These are phyloP conservation scores for Articulospora tetracladia DNA, from an alignment of 495 filamentous ascomycete species.

Conservation along the genomic window DNA sequence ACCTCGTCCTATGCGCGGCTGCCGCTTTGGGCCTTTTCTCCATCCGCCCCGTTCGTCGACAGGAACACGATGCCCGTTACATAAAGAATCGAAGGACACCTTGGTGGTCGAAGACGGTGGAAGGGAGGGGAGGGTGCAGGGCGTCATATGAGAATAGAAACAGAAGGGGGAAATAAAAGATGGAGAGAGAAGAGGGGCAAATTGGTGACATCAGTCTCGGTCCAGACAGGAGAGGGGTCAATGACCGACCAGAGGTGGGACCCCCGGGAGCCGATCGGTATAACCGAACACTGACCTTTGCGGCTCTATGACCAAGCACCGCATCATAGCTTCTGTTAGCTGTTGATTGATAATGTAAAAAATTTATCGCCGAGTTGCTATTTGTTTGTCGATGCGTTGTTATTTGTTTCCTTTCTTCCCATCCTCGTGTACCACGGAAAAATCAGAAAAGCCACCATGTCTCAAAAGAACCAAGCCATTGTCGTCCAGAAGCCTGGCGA, in stretches of 20 bases:
- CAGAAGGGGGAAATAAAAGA: not conserved
- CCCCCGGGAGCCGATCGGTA: not conserved
- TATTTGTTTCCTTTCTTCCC: not conserved
- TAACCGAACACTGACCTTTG: not conserved
- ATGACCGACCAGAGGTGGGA: too few relatives aligned
- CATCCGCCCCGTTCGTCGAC: too few relatives aligned
- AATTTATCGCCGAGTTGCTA: too few relatives aligned
- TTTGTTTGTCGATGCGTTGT: not conserved
- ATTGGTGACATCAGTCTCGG: not conserved
- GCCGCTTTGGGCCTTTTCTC: not conserved
- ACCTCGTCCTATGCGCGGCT: not conserved
- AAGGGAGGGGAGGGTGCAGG: not conserved
- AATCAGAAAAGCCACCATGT: too few relatives aligned
- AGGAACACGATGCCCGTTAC: not conserved
- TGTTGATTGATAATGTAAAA: not conserved
- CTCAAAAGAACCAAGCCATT: constrained; percentile 7
- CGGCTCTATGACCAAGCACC: not conserved
- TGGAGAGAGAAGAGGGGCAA: not conserved
- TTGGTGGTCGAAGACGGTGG: too few relatives aligned
- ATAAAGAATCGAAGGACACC: not conserved
- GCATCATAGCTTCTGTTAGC: not conserved
- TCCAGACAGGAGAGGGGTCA: too few relatives aligned
- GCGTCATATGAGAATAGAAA: not conserved
- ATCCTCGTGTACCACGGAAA: not conserved
- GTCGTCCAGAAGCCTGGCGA: constrained; percentile 14